Percentiles rank a stretch among this genome's conserved stretches.
Evolutionary conservation across 2,329 filamentous ascomycete genomes (phyloP).

Genomic region (Penicillium sp.): DNA sequence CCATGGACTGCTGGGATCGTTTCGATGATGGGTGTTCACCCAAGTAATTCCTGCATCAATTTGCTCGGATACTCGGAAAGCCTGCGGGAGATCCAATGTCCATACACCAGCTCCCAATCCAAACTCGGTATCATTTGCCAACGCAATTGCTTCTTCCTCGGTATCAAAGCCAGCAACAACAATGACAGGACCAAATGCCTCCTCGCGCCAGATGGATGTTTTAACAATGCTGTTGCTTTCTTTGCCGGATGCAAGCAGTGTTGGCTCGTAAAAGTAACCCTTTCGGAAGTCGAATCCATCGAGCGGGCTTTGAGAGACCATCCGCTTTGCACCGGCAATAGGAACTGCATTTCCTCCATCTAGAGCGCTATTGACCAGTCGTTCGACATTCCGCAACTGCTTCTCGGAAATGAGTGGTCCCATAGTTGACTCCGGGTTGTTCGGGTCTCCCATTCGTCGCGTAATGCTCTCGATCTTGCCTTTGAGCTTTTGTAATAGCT

Average conservation of each 20-base stretch:
- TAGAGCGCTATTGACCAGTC: slow-evolving; percentile 9
- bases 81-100: slow-evolving; percentile 52
- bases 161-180: slow-evolving; percentile 49
- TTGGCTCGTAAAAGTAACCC: slow-evolving; percentile 23
- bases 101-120: slow-evolving; percentile 53
- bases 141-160: slow-evolving; percentile 47
- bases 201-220: slow-evolving; percentile 38
- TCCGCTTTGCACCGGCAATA: slow-evolving; percentile 14
- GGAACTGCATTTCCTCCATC: neutral
- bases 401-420: slow-evolving; percentile 19
- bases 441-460: slow-evolving; percentile 17
- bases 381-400: slow-evolving; percentile 16
- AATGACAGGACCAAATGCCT: slow-evolving; percentile 55
- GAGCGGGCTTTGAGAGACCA: slow-evolving; percentile 12
- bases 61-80: slow-evolving; percentile 46
- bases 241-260: slow-evolving; percentile 9
- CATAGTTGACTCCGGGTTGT: slow-evolving; percentile 18
- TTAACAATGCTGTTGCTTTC: slow-evolving; percentile 6
- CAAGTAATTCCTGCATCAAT: slow-evolving; percentile 52
- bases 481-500: slow-evolving; percentile 42
- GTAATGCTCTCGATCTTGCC: slow-evolving; percentile 49
- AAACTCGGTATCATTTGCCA: slow-evolving; percentile 53
- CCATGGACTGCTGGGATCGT: slow-evolving; percentile 73
- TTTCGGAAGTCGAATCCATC: slow-evolving; percentile 17
- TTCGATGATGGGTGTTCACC: slow-evolving; percentile 63